Evolutionary conservation across 768 basidiomycete genomes (phyloP), one percentile per base, ranked within the genome.

Genomic region (Xanthoconium stramineum): DNA sequence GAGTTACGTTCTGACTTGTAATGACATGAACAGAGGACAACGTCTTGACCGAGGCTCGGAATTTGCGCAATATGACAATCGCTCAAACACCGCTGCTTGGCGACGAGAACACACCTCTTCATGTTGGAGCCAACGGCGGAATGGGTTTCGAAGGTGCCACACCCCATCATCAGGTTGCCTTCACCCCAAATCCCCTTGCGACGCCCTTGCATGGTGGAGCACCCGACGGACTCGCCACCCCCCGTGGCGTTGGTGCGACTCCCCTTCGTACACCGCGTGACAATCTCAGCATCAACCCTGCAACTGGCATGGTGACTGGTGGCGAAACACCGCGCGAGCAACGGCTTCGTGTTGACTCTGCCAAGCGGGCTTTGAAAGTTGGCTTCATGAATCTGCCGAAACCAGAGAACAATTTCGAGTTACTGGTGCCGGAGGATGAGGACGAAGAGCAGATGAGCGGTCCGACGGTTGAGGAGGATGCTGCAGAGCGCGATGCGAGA

Each of bases 181-280:
- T 95, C 60, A 99, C 97, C 0, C 97, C 97, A 5, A 99, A 98
- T 74, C 97, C 96, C 6, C 84, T 98, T 11, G 90, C 91, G 15
- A 97, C 96, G 0, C 95, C 94, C 7, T 65, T 85, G 61, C 84
- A 81, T 8, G 81, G 77, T 11, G 79, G 80, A 50, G 64, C 71
- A 15, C 66, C 67, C 6, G 75, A 69, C 5, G 71, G 75, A 12
- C 81, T 83, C 33, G 78, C 76, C 2, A 88, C 86, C 0, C 86
- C 89, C 24, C 77, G 80, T 12, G 74, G 69, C 3, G 74, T 80
- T 17, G 77, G 83, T 20, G 82, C 83, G 0, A 97, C 96, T 1
- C 94, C 95, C 3, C 75, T 95, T 28, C 88, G 94, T 39, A 98
- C 97, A n/a, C 97, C 97, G 75, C 87, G 95, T 38, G 97, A 99